Percentiles rank a stretch among this genome's conserved stretches.
These are phyloP conservation scores for Phytophthora megakarya DNA, from an alignment of 352 stramenopile species.

Conservation along the genomic window DNA sequence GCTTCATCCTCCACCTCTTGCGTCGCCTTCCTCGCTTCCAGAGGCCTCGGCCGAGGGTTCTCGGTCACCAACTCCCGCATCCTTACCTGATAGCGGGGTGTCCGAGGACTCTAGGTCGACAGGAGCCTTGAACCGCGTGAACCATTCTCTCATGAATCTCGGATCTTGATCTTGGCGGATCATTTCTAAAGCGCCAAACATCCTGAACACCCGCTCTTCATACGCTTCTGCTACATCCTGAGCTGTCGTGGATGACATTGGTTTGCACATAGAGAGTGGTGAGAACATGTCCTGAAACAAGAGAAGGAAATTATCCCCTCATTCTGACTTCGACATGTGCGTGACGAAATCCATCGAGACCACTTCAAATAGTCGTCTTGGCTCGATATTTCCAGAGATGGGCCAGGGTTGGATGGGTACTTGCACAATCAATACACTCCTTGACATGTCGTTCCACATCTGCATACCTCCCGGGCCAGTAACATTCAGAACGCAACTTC, in stretches of 20 bases:
- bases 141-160: neutral
- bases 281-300: conserved; percentile 2
- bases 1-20: too few species aligned
- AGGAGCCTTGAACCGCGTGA: too few species aligned
- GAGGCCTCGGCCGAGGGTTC: too few species aligned
- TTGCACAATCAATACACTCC: too few species aligned
- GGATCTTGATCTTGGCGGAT: neutral
- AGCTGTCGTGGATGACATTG: neutral
- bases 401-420: too few species aligned
- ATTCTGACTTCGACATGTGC: neutral
- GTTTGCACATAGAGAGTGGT: neutral
- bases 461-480: too few species aligned
- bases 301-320: neutral
- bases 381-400: neutral
- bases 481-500: too few species aligned
- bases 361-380: neutral
- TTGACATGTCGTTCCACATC: too few species aligned
- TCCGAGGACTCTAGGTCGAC: too few species aligned
- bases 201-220: neutral
- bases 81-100: too few species aligned
- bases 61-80: too few species aligned
- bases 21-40: too few species aligned
- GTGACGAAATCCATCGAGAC: conserved; percentile 4
- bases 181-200: neutral
- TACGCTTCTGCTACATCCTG: conserved; percentile 1